phyloP scores from a whole-genome alignment of 2,329 filamentous ascomycete species.

The Ceratocystis huliohia region DNA sequence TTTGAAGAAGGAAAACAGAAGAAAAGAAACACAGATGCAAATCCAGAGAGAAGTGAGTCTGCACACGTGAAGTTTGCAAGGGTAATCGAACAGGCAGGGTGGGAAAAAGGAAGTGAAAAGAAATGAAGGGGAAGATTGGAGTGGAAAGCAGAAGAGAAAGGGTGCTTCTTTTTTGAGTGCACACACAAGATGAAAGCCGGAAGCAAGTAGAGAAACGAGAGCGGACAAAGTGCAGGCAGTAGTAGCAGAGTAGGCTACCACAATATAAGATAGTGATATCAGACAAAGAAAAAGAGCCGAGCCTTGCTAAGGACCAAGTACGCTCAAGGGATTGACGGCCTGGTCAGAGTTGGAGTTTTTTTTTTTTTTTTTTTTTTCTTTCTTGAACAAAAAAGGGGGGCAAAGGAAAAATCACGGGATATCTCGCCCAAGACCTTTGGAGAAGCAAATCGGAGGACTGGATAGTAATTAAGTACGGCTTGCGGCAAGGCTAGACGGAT shows the following conservation, averaged over 20 bases:
- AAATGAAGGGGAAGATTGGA: background rate
- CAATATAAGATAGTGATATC: background rate
- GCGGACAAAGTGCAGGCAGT: background rate
- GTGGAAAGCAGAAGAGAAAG: background rate
- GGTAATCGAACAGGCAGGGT: background rate
- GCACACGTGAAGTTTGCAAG: slow-evolving; percentile 13
- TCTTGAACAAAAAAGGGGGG: background rate
- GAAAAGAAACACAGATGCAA: slow-evolving; percentile 12
- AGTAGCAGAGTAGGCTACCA: background rate
- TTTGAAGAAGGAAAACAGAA: slow-evolving; percentile 12
- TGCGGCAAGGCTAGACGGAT: background rate
- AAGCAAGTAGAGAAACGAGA: background rate
- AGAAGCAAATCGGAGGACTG: background rate
- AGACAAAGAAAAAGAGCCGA: background rate
- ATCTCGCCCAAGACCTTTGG: background rate
- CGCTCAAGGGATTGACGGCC: background rate
- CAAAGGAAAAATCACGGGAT: background rate
- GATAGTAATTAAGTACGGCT: background rate
- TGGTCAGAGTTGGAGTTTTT: background rate
- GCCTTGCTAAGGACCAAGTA: background rate
- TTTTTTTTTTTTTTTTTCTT: background rate
- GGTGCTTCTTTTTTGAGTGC: slow-evolving; percentile 1
- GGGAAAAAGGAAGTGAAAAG: background rate
- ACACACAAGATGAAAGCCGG: background rate
- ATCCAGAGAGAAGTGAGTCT: background rate